Conservation (phyloP, 768 basidiomycete species). For the Coprinopsis sp. region DNA sequence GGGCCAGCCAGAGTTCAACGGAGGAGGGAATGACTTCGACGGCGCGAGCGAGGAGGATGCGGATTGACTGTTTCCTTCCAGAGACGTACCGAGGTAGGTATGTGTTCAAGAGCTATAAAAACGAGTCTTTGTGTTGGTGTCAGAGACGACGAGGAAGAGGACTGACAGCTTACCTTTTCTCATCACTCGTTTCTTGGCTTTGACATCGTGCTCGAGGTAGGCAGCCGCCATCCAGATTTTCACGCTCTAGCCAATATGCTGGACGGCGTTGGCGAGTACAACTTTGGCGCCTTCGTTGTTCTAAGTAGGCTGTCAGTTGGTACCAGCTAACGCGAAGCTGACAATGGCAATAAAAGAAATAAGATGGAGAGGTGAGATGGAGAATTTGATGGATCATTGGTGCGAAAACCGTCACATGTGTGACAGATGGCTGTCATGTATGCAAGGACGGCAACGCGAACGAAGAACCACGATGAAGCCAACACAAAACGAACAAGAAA, state of each 20-base stretch:
- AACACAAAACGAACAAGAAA: no score
- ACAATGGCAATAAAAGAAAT: neutral
- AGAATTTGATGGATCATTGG: no score
- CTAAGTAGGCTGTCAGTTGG: constrained; percentile 41
- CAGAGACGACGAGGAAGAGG: no score
- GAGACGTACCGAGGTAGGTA: constrained; percentile 92
- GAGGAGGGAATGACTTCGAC: constrained; percentile 96
- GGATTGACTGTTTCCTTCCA: constrained; percentile 99
- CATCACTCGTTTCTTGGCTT: constrained; percentile 86
- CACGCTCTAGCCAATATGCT: constrained; percentile 90
- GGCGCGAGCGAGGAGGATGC: constrained; percentile 89
- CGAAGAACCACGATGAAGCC: no score
- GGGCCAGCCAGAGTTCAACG: constrained; percentile 96
- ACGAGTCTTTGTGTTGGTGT: neutral
- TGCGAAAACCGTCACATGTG: no score
- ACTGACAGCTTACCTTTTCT: constrained; percentile 69
- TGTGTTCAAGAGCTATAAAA: constrained; percentile 81
- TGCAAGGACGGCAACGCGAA: no score
- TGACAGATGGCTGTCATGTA: no score
- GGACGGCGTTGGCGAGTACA: no score
- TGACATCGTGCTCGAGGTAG: constrained; percentile 79
- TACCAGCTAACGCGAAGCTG: neutral
- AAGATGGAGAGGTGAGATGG: no score
- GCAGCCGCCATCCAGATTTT: constrained; percentile 96
- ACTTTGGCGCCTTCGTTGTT: constrained; percentile 92